Percentiles rank a stretch among this genome's conserved stretches.
phyloP scores from a whole-genome alignment of 805 yeast genomes.

The Starmerella ratchasimensis region DNA sequence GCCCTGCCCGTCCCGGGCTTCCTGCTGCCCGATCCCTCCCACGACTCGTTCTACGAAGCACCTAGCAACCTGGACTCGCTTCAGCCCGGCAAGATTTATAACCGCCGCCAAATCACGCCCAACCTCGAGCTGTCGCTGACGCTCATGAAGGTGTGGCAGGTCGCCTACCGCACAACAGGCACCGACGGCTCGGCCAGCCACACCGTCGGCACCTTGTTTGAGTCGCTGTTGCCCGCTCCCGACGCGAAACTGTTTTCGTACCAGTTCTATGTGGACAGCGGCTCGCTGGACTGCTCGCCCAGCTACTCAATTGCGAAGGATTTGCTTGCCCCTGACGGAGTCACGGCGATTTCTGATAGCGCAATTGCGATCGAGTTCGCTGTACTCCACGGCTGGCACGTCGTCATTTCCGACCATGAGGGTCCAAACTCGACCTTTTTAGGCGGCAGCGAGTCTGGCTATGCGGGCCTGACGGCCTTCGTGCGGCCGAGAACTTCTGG shows the following conservation, averaged over 20 bases:
- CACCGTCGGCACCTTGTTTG: constrained; percentile 14
- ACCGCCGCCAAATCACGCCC: constrained; percentile 1
- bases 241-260: constrained; percentile 18
- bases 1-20: not conserved
- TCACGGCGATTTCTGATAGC: constrained; percentile 3
- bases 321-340: constrained; percentile 6
- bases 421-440: constrained; percentile 23
- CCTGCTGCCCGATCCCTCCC: constrained; percentile 4
- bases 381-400: constrained; percentile 13
- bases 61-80: constrained; percentile 3
- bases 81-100: constrained; percentile 10
- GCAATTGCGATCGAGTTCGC: constrained; percentile 9
- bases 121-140: not conserved
- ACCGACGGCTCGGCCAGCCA: constrained; percentile 8
- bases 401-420: constrained; percentile 23
- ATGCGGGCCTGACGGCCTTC: constrained; percentile 22
- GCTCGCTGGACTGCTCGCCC: constrained; percentile 19
- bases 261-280: constrained; percentile 21
- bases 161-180: constrained; percentile 11
- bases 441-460: constrained; percentile 22
- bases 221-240: constrained; percentile 9
- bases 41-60: constrained; percentile 16
- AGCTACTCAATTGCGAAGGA: constrained; percentile 17
- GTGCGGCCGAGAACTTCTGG: constrained; percentile 13
- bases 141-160: constrained; percentile 7